A percentile compares a stretch with the other conserved stretches of the same genome.
These are phyloP conservation scores for Aethionema arabicum DNA, from an alignment of 345 rosid species.

Conservation along the genomic window DNA sequence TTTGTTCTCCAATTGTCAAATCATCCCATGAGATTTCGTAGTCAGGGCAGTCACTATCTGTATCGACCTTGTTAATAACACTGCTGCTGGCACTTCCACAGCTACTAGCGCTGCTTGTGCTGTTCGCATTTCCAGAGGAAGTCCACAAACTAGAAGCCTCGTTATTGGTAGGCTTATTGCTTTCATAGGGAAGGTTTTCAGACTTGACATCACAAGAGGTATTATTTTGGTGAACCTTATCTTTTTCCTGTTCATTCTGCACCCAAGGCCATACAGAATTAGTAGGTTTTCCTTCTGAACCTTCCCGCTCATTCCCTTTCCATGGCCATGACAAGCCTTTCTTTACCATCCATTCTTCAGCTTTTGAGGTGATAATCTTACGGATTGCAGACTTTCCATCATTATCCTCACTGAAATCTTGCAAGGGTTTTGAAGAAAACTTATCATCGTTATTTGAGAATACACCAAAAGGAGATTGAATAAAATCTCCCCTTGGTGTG, in stretches of 20 bases:
- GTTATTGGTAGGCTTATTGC: slow-evolving; percentile 48
- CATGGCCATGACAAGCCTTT: slow-evolving; percentile 93
- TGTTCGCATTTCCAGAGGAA: slow-evolving; percentile 68
- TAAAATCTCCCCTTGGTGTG: slow-evolving; percentile 78
- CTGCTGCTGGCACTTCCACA: slow-evolving; percentile 82
- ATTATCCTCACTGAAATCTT: slow-evolving; percentile 68
- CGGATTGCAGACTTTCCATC: slow-evolving; percentile 73
- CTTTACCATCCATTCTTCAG: slow-evolving; percentile 86
- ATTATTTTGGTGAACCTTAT: slow-evolving; percentile 40
- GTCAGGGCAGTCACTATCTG: slow-evolving; percentile 74
- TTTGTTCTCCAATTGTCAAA: slow-evolving; percentile 75
- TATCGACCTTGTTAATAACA: slow-evolving; percentile 71
- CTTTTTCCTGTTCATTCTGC: slow-evolving; percentile 57
- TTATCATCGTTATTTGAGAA: slow-evolving; percentile 55
- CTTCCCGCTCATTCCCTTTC: slow-evolving; percentile 84
- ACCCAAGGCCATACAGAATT: slow-evolving; percentile 57
- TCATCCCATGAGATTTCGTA: slow-evolving; percentile 96
- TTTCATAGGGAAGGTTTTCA: slow-evolving; percentile 53
- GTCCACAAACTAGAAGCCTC: slow-evolving; percentile 83
- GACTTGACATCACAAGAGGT: slow-evolving; percentile 44
- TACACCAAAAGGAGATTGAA: slow-evolving; percentile 60
- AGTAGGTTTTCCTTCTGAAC: slow-evolving; percentile 49
- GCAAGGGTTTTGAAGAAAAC: slow-evolving; percentile 43
- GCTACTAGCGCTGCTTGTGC: slow-evolving; percentile 93
- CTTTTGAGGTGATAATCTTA: slow-evolving; percentile 70